A percentile compares a stretch with the other conserved stretches of the same genome.
phyloP scores from a whole-genome alignment of 2,329 filamentous ascomycete species.

The Fusarium incarnatum region DNA sequence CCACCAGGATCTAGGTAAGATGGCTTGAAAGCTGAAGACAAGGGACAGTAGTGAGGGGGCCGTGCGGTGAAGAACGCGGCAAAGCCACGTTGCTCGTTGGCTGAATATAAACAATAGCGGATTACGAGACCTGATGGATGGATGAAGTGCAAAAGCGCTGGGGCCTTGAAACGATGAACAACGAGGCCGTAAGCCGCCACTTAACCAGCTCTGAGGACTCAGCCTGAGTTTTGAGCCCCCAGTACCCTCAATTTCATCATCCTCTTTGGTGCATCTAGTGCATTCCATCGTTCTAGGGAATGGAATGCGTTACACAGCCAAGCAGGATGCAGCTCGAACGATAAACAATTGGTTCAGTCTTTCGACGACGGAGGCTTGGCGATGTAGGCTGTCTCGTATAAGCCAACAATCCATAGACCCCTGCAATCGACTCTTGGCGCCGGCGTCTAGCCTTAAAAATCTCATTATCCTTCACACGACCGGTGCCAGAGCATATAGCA shows the following conservation, averaged over 20 bases:
- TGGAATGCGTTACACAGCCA: too few species aligned
- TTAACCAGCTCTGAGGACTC: rapidly evolving
- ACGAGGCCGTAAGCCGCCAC: too few species aligned
- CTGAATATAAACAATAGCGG: background rate
- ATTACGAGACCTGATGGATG: too few species aligned
- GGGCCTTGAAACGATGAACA: rapidly evolving
- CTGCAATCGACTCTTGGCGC: rapidly evolving
- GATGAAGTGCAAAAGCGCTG: background rate
- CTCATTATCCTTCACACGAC: too few species aligned
- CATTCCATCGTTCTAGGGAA: too few species aligned
- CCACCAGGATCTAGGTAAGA: background rate
- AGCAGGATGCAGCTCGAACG: too few species aligned
- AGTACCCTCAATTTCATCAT: too few species aligned
- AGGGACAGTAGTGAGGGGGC: rapidly evolving
- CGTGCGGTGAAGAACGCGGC: background rate
- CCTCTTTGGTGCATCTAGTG: too few species aligned
- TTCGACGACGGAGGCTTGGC: rapidly evolving
- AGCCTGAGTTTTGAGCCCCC: too few species aligned
- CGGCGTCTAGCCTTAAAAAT: too few species aligned
- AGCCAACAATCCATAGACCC: rapidly evolving
- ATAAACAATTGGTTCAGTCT: too few species aligned
- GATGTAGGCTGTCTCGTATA: rapidly evolving
- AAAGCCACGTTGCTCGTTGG: background rate
- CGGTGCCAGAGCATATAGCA: too few species aligned
- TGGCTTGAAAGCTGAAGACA: background rate